phyloP scores from a whole-genome alignment of 2,329 filamentous ascomycete genomes.

The Ceratocystis harringtonii region DNA sequence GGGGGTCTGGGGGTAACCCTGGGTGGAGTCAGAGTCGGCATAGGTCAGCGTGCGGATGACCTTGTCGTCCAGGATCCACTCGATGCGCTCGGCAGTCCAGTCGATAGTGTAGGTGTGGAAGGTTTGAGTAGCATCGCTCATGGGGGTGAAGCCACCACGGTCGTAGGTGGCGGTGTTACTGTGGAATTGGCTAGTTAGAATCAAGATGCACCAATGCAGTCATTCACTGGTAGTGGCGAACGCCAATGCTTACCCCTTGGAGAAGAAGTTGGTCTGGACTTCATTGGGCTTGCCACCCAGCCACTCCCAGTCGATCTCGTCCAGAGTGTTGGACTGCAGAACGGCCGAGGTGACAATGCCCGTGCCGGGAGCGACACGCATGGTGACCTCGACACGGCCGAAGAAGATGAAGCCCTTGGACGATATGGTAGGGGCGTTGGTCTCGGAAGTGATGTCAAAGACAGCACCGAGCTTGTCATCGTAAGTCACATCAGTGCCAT shows the following conservation, averaged over 20 bases:
- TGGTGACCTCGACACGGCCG: constrained; percentile 63
- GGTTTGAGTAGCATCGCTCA: constrained; percentile 34
- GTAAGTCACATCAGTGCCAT: constrained; percentile 36
- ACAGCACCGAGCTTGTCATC: constrained; percentile 33
- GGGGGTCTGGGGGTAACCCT: constrained; percentile 56
- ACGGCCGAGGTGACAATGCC: constrained; percentile 86
- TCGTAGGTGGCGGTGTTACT: constrained; percentile 47
- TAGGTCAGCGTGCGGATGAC: constrained; percentile 47
- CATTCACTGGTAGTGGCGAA: too few species aligned
- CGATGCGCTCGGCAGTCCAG: constrained; percentile 49
- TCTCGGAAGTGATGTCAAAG: constrained; percentile 53
- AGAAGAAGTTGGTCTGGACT: constrained; percentile 80
- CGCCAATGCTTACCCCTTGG: constrained; percentile 38
- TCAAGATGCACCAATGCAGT: background rate
- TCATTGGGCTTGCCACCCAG: constrained; percentile 58
- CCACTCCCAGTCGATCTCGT: constrained; percentile 97
- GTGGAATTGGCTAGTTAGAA: background rate
- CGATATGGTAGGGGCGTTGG: constrained; percentile 56
- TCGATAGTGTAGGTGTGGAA: constrained; percentile 54
- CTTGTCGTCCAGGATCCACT: constrained; percentile 49
- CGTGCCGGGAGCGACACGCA: constrained; percentile 63
- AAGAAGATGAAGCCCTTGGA: constrained; percentile 92
- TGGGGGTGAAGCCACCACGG: constrained; percentile 42
- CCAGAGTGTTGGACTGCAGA: constrained; percentile 72
- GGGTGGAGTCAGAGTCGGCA: constrained; percentile 41